Base-by-base conservation (phyloP, 352 stramenopile species). In the Hyaloperonospora brassicae region DNA sequence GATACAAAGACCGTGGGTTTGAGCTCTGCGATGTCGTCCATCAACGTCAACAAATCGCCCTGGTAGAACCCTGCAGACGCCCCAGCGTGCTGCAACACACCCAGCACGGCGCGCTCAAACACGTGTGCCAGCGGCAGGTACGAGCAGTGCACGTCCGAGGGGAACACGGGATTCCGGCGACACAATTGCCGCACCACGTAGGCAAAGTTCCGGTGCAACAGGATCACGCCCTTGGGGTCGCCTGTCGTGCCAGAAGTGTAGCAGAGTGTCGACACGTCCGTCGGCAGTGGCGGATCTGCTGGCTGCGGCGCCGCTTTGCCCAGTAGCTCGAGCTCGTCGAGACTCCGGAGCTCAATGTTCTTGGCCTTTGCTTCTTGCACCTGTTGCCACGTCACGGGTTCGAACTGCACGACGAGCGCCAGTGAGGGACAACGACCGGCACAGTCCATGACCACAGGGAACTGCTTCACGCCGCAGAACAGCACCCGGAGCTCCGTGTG, bases 41-140 rank as follows among this genome's bases (percentile, higher is more conserved):
- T 84, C 3, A 99, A 59, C 14, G 89, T 75, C 31, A 85, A 47
- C 14, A 96, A 83, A 59, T 98, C 86, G 21, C 95, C 95, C 21
- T 93, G 83, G 61, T 77, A 87, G 47, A 85, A 87, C 0, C 73
- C 45, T 79, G 81, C 34, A 70, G 82, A 30, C 59, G 90, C 61
- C 79, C 95, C 47, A 66, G 87, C 56, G 60, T 76, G 68, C 89
- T 93, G 13, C 72, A 98, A 76, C 6, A 79, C 76, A 13, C 72
- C 81, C 11, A 95, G 86, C 17, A 98, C 79, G 7, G 86, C 75
- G 11, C 95, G 79, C 73, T 99, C 96, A 59, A 98, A 98, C 47
- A 98, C 95, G 70, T 99, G 96, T 1, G 95, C 82, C 42, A 99
- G 64, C 10, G 95, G 96, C 54, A 99, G 73, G 68, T 98, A 99